Conservation (phyloP, 306 rosid genomes). For the Begonia loranthoides region DNA sequence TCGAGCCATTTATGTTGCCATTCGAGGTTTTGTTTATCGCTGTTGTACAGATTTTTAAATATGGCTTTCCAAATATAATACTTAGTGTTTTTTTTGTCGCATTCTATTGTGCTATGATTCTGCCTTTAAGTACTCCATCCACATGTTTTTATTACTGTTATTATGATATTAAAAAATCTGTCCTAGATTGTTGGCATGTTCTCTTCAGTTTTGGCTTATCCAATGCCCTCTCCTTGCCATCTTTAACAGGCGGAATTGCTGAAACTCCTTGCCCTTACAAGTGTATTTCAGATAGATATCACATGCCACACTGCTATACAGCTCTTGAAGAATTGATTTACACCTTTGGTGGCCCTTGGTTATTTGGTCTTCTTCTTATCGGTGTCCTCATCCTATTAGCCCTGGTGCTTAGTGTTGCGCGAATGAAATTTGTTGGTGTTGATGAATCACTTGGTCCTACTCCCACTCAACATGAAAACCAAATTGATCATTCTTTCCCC, state of each 20-base stretch:
- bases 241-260: constrained; percentile 63
- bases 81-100: too few species aligned
- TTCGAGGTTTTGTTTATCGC: constrained; percentile 54
- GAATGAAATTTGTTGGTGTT: constrained; percentile 91
- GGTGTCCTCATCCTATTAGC: constrained; percentile 83
- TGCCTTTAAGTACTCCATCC: not conserved
- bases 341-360: constrained; percentile 98
- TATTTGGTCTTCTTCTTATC: constrained; percentile 72
- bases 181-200: not conserved
- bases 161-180: not conserved
- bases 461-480: constrained; percentile 94
- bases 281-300: constrained; percentile 93
- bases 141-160: not conserved
- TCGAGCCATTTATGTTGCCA: constrained; percentile 60
- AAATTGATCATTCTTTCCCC: constrained; percentile 96
- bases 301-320: constrained; percentile 90
- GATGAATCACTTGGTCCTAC: constrained; percentile 89
- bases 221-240: constrained; percentile 3
- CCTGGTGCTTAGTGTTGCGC: constrained; percentile 86
- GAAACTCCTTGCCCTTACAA: constrained; percentile 81
- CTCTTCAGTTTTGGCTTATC: not conserved
- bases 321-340: constrained; percentile 92
- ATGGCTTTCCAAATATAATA: too few species aligned
- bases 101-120: too few species aligned
- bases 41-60: too few species aligned